Conservation (phyloP, 768 basidiomycete genomes). For the Rhodotorula paludigena region DNA sequence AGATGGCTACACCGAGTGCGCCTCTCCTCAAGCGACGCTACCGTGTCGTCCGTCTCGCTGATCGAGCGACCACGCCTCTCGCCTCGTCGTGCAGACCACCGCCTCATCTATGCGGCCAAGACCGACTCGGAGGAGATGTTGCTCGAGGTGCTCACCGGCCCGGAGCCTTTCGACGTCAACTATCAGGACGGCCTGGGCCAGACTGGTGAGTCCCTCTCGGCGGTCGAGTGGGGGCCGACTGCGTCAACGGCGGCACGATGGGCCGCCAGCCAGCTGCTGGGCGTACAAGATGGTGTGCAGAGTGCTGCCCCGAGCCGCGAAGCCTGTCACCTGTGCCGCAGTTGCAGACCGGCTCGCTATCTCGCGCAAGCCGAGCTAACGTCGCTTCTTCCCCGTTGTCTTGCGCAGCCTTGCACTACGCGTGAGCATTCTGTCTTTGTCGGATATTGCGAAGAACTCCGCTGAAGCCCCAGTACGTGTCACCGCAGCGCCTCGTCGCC, state of each 20-base stretch:
- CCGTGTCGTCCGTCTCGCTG: neutral
- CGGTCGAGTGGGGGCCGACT: neutral
- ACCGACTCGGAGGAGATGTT: constrained; percentile 67
- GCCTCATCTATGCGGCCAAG: constrained; percentile 67
- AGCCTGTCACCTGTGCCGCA: too few relatives aligned
- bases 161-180: constrained; percentile 64
- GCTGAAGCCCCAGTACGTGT: constrained; percentile 45
- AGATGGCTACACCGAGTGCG: constrained; percentile 12
- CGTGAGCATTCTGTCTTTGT: constrained; percentile 50
- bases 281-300: too few relatives aligned
- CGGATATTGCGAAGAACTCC: neutral
- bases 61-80: neutral
- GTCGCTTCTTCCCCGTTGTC: too few relatives aligned
- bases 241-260: too few relatives aligned
- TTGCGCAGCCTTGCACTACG: constrained; percentile 67
- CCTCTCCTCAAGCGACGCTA: neutral
- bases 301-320: too few relatives aligned
- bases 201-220: constrained; percentile 55
- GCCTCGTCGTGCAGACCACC: constrained; percentile 56
- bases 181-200: constrained; percentile 73
- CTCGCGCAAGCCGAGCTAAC: too few relatives aligned
- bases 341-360: too few relatives aligned
- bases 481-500: constrained; percentile 25
- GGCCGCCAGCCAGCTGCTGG: too few relatives aligned
- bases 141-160: constrained; percentile 57